These are phyloP conservation scores for Mycena amicta DNA, from an alignment of 768 basidiomycete species.

Conservation along the genomic window DNA sequence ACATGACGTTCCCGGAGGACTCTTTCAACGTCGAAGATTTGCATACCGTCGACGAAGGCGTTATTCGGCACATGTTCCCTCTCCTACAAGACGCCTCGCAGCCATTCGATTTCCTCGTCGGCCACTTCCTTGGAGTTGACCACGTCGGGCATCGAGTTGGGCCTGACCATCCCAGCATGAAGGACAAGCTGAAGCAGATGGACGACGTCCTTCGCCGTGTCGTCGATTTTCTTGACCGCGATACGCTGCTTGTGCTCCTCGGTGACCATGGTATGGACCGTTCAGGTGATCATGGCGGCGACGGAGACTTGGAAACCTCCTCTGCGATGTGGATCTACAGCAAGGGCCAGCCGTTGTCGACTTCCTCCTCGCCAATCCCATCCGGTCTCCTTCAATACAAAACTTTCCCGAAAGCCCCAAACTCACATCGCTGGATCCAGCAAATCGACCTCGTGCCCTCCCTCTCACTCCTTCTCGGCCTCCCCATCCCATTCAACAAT, in stretches of 20 bases:
- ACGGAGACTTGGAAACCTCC: constrained; percentile 81
- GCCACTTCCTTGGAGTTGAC: constrained; percentile 94
- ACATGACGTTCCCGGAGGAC: constrained; percentile 85
- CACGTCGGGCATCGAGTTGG: constrained; percentile 96
- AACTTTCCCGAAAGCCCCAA: constrained; percentile 60
- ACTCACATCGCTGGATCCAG: constrained; percentile 67
- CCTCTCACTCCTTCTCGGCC: constrained; percentile 83
- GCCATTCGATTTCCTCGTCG: constrained; percentile 86
- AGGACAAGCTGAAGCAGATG: constrained; percentile 85
- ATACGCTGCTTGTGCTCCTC: constrained; percentile 87
- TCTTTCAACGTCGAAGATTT: constrained; percentile 99
- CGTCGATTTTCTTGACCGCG: constrained; percentile 75
- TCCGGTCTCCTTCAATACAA: constrained; percentile 53
- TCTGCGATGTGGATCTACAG: constrained; percentile 92
- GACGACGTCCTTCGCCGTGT: constrained; percentile 73
- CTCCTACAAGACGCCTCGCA: constrained; percentile 56
- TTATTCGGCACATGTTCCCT: constrained; percentile 81
- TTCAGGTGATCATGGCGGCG: constrained; percentile 94
- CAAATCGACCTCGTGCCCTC: constrained; percentile 95
- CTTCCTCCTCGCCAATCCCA: constrained; percentile 40
- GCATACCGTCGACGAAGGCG: constrained; percentile 92
- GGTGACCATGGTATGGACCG: constrained; percentile 99
- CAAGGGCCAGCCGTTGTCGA: constrained; percentile 60
- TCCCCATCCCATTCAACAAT: constrained; percentile 95
- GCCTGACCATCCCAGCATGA: constrained; percentile 86